Base-by-base conservation (phyloP, 345 rosid genomes). In the Conringia planisiliqua region DNA sequence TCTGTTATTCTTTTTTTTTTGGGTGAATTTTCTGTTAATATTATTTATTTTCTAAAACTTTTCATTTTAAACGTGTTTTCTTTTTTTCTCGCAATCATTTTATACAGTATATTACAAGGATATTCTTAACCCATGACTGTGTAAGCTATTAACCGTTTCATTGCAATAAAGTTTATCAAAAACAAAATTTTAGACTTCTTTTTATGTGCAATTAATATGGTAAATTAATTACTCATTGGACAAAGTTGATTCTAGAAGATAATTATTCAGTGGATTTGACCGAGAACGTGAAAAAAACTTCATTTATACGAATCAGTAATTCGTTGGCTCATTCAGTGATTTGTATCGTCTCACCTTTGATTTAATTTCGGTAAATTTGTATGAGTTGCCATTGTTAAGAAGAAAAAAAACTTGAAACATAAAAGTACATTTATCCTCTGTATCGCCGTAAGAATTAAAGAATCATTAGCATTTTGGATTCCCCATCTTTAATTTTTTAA, bases 391-490 rank as follows among this genome's bases (percentile, higher is more conserved):
- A 55, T 56, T 27, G 71, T 65, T 43, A 48, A 20, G 54, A 38
- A 8, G 44, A 60, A 33, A 60, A 55, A 54, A 7, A 17, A 16
- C 40, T 42, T 38, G 35, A 72, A 46, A 38, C 57, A 58, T 30
- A 66, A 24, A 68, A 62, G n/a, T 63, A 46, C 42, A 72, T 80
- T 67, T 78, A 71, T 80, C 77, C 39, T 68, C 77, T 84, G 48
- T 4, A 50, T 70, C 64, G 47, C 73, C 72, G 73, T 72, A 38
- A 62, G 44, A 22, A 61, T 38, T 71, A 39, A 52, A 29, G 17
- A 50, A 56, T 36, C 62, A 58, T 64, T 54, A 51, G 76, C 48
- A 54, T 65, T 56, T 56, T 11, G n/a, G 68, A 50, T 27, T 27
- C 63, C 44, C 27, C 44, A 18, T 55, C 73, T 47, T 57, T 69